Base-by-base conservation (phyloP, 148 eudicot species). In the Fagopyrum tataricum region DNA sequence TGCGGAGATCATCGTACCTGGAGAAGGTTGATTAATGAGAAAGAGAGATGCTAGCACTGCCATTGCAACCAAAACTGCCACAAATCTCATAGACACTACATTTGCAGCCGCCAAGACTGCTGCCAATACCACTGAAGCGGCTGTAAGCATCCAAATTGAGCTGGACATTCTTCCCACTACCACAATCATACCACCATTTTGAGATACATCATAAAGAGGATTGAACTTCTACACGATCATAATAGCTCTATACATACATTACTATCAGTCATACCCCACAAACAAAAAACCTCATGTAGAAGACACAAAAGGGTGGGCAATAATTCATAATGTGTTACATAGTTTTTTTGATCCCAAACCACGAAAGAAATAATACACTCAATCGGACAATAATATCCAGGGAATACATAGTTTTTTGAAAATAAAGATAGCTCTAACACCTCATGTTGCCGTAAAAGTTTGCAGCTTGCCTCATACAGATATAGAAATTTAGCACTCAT, bases 121-220 rank as follows among this genome's bases (percentile, higher is more conserved):
- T 77, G 87, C 89, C 85, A 94, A 79, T 78, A 85, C 90, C 78
- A 87, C 82, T 78, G 95, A 89, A 78, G 75, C 90, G 78, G 89
- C 83, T 74, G 84, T 77, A 76, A 74, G 77, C 76, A 84, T 37
- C 84, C 78, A 81, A 58, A 76, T 77, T 79, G 80, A 76, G 62
- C 73, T 78, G 80, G 83, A 79, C 76, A 81, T 76, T 76, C 75
- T 78, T 79, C 75, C 75, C 82, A 76, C 87, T 84, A 84, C 80
- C 84, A 84, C 74, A 84, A 81, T 67, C 73, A 81, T 72, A 81
- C 73, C 82, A 81, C 78, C 72, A 73, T 73, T 46, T 75, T 84
- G 67, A 80, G 86, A 83, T 78, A 78, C 70, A 80, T 76, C 52
- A 74, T 31, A 58, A 64, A 39, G 43, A 5, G 44, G 7, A 64